Conservation (phyloP, 129 eudicot genomes). For the Lactuca saligna region DNA sequence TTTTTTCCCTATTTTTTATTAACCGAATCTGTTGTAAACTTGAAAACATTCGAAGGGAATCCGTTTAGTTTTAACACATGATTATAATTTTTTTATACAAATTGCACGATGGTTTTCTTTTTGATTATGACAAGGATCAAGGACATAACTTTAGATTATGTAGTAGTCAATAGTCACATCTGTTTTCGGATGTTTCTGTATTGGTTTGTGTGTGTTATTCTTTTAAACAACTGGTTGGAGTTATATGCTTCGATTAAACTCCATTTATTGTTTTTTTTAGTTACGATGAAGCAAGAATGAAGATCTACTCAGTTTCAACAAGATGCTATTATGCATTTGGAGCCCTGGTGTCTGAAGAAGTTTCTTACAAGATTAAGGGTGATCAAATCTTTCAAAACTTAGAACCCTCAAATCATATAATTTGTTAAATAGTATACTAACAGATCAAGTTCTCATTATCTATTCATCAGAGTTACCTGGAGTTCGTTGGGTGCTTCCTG, state of each 20-base stretch:
- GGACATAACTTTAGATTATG: not conserved
- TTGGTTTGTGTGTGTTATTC: not conserved
- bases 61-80: not conserved
- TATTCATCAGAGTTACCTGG: conserved; percentile 51
- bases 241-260: not conserved
- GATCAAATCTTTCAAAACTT: not conserved
- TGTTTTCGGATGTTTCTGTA: not conserved
- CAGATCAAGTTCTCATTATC: not conserved
- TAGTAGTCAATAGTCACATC: not conserved
- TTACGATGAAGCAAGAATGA: conserved; percentile 90
- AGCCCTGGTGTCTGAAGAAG: conserved; percentile 88
- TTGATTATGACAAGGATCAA: not conserved
- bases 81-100: not conserved
- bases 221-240: not conserved
- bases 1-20: not conserved
- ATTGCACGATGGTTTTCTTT: not conserved
- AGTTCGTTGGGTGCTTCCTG: conserved; percentile 98
- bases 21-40: not conserved
- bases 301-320: conserved; percentile 90
- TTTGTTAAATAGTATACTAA: not conserved
- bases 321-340: conserved; percentile 92
- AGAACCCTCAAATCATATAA: not conserved
- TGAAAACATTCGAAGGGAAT: not conserved
- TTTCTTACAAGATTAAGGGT: conserved; percentile 84
- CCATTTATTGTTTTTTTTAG: conserved; percentile 27